Percentiles rank a stretch among this genome's conserved stretches.
phyloP scores from a whole-genome alignment of 495 filamentous ascomycete genomes.

The Cetradonia linearis region DNA sequence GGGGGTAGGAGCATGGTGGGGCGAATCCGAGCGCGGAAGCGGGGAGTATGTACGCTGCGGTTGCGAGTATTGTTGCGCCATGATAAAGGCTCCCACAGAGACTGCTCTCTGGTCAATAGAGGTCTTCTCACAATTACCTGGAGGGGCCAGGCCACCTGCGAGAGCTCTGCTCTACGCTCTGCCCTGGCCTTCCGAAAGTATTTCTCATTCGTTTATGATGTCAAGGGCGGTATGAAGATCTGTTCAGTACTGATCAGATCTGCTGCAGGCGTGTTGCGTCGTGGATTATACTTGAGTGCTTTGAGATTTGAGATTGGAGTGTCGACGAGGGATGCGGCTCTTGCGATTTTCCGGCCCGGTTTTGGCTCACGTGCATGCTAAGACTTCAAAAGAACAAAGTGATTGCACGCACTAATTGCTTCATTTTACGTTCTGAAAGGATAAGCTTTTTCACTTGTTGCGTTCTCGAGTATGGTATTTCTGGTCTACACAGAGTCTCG shows the following conservation, averaged over 20 bases:
- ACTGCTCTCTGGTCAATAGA: not conserved
- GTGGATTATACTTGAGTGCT: not conserved
- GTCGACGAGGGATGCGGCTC: conserved; percentile 11
- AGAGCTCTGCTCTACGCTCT: conserved; percentile 17
- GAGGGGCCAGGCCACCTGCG: conserved; percentile 19
- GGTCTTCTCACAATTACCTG: conserved; percentile 8
- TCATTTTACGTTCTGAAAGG: not conserved
- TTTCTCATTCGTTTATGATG: conserved; percentile 5
- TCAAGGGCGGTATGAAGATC: not conserved
- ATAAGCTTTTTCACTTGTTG: not conserved
- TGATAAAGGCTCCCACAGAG: conserved; percentile 28
- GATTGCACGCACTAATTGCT: not conserved
- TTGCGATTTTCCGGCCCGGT: conserved; percentile 6
- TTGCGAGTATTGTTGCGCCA: conserved; percentile 54
- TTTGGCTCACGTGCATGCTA: conserved; percentile 3
- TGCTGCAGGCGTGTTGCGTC: not conserved
- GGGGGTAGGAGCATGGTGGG: conserved; percentile 36
- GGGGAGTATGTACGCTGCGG: conserved; percentile 44
- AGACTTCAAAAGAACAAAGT: not conserved
- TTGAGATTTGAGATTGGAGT: not conserved
- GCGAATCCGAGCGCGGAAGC: conserved; percentile 44
- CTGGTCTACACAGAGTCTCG: no score
- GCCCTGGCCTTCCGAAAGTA: conserved; percentile 9
- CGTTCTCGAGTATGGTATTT: not conserved
- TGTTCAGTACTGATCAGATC: not conserved